Conservation (phyloP, 2,329 filamentous ascomycete species). For the Diaporthe nobilis region DNA sequence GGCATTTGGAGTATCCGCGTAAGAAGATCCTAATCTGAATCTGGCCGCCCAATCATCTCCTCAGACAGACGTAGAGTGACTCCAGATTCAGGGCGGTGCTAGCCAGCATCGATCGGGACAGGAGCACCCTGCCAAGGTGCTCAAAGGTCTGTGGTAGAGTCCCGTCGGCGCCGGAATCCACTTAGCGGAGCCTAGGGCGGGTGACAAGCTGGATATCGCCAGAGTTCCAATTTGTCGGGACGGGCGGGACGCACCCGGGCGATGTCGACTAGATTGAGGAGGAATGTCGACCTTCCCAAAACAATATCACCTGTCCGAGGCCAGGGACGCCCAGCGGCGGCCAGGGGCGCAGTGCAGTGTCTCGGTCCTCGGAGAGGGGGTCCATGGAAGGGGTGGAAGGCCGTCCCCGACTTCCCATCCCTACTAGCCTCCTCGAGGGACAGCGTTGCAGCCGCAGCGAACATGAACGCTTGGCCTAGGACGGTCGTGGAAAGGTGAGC, state of each 20-base stretch:
- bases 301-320: neutral
- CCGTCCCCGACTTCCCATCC: neutral
- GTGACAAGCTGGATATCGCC: neutral
- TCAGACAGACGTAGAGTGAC: neutral
- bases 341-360: neutral
- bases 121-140: neutral
- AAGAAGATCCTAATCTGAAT: neutral
- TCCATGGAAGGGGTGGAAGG: neutral
- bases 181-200: neutral
- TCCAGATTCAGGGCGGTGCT: too few species aligned
- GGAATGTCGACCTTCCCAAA: conserved; percentile 18
- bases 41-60: neutral
- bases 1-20: neutral
- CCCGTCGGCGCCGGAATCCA: neutral
- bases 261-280: neutral
- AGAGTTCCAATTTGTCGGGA: conserved; percentile 30
- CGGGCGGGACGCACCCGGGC: conserved; percentile 14
- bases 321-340: conserved; percentile 21
- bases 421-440: neutral
- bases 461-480: conserved; percentile 24
- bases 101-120: conserved; percentile 14
- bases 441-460: conserved; percentile 25
- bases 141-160: neutral
- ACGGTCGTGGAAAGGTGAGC: conserved; percentile 24
- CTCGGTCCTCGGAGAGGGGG: neutral